Conservation (phyloP, 495 filamentous ascomycete species). For the Aspergillus conjunctus region DNA sequence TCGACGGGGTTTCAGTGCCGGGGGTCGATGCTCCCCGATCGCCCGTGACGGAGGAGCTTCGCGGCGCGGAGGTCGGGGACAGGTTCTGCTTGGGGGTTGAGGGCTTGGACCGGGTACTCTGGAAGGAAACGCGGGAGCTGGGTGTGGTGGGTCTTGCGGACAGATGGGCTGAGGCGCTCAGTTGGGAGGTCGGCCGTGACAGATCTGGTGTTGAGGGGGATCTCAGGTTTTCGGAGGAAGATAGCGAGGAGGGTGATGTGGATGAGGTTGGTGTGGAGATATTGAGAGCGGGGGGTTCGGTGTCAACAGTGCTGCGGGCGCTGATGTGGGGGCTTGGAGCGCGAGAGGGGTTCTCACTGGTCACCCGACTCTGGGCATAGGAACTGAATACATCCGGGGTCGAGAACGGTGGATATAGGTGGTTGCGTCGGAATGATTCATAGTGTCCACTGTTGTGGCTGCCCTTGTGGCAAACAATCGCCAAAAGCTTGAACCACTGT, state of each 20-base stretch:
- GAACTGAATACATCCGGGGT: constrained; percentile 76
- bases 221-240: constrained; percentile 23
- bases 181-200: constrained; percentile 19
- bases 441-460: constrained; percentile 97
- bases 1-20: constrained; percentile 25
- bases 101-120: constrained; percentile 39
- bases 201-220: constrained; percentile 20
- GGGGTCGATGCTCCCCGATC: constrained; percentile 32
- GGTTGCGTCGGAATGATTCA: constrained; percentile 93
- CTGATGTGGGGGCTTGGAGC: constrained; percentile 46
- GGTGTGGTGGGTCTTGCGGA: constrained; percentile 43
- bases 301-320: constrained; percentile 32
- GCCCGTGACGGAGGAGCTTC: constrained; percentile 31
- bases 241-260: constrained; percentile 43
- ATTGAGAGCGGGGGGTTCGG: constrained; percentile 30
- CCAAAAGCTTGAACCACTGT: constrained; percentile 81
- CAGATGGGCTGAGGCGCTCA: constrained; percentile 34
- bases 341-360: constrained; percentile 50
- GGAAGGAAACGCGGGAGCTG: constrained; percentile 41
- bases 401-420: constrained; percentile 71
- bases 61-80: constrained; percentile 30
- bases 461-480: constrained; percentile 90
- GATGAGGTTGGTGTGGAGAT: constrained; percentile 45
- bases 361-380: constrained; percentile 62
- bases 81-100: constrained; percentile 31